A percentile compares a stretch with the other conserved stretches of the same genome.
Evolutionary conservation across 2,329 filamentous ascomycete species (phyloP).

Genomic region (Ophiostoma populinum): DNA sequence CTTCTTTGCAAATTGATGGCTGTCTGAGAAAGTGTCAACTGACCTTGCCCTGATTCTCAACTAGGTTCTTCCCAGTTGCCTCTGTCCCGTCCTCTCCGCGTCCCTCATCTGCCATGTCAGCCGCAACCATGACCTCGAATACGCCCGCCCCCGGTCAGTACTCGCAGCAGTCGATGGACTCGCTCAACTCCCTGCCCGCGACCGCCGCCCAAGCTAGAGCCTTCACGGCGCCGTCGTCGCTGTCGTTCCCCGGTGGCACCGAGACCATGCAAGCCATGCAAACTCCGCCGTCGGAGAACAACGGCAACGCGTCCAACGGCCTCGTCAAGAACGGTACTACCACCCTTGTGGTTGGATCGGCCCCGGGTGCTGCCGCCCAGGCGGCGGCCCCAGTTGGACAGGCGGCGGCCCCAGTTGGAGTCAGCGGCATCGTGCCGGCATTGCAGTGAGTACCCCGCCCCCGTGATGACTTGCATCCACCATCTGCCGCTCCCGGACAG

Average conservation of each 20-base stretch:
- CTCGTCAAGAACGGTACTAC: constrained; percentile 7
- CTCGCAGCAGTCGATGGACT: constrained; percentile 45
- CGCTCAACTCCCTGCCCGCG: constrained; percentile 79
- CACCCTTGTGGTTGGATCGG: constrained; percentile 10
- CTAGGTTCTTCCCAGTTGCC: constrained; percentile 6
- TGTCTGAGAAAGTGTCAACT: constrained; percentile 10
- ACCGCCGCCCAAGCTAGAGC: constrained; percentile 89
- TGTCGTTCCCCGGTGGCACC: constrained; percentile 62
- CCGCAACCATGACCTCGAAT: constrained; percentile 8
- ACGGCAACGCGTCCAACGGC: constrained; percentile 11
- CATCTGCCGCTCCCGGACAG: too few relatives aligned
- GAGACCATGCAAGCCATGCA: constrained; percentile 12
- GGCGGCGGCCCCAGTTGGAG: constrained; percentile 65
- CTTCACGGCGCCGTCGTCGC: constrained; percentile 80
- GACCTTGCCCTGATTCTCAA: constrained; percentile 9
- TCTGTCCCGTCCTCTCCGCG: background rate
- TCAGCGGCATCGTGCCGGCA: constrained; percentile 81
- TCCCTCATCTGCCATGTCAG: constrained; percentile 4
- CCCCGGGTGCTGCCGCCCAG: constrained; percentile 19
- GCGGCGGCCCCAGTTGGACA: constrained; percentile 50
- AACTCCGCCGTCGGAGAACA: constrained; percentile 12
- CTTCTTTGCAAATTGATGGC: constrained; percentile 10
- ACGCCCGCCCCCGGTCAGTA: constrained; percentile 10
- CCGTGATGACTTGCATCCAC: background rate
- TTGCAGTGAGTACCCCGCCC: constrained; percentile 61